phyloP scores from a whole-genome alignment of 768 basidiomycete species.

The Boletus tomentosulus region DNA sequence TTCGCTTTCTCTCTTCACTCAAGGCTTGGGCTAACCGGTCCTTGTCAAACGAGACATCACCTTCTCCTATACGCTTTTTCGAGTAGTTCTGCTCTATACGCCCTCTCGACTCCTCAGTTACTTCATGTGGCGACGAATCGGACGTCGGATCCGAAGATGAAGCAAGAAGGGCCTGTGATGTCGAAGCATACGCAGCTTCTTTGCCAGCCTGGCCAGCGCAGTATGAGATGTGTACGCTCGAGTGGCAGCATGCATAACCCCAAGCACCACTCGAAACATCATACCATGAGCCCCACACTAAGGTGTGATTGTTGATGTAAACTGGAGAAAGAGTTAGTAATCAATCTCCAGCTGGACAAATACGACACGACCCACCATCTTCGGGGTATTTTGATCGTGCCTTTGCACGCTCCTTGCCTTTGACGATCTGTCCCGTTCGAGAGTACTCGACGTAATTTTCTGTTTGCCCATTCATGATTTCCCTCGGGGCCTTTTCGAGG shows the following conservation, averaged over 20 bases:
- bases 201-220: conserved; percentile 87
- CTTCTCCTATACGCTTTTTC: conserved; percentile 79
- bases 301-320: conserved; percentile 86
- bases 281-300: conserved; percentile 99
- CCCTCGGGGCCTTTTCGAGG: conserved; percentile 83
- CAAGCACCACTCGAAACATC: conserved; percentile 63
- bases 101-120: conserved; percentile 28
- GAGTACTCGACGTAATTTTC: conserved; percentile 98
- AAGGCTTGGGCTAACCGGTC: conserved; percentile 66
- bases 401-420: conserved; percentile 86
- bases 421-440: conserved; percentile 83
- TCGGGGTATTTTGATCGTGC: conserved; percentile 92
- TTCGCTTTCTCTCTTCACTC: conserved; percentile 78
- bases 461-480: conserved; percentile 91
- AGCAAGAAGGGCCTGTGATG: conserved; percentile 61
- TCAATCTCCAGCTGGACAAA: background rate
- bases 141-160: conserved; percentile 31
- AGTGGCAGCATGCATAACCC: conserved; percentile 97
- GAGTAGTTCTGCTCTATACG: conserved; percentile 68
- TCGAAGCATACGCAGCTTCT: conserved; percentile 71
- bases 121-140: conserved; percentile 30
- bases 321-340: conserved; percentile 42
- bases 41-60: conserved; percentile 72
- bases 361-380: conserved; percentile 64
- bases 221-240: conserved; percentile 79